phyloP scores from a whole-genome alignment of 176 grass and related monocot genomes.

The Juncus inflexus region DNA sequence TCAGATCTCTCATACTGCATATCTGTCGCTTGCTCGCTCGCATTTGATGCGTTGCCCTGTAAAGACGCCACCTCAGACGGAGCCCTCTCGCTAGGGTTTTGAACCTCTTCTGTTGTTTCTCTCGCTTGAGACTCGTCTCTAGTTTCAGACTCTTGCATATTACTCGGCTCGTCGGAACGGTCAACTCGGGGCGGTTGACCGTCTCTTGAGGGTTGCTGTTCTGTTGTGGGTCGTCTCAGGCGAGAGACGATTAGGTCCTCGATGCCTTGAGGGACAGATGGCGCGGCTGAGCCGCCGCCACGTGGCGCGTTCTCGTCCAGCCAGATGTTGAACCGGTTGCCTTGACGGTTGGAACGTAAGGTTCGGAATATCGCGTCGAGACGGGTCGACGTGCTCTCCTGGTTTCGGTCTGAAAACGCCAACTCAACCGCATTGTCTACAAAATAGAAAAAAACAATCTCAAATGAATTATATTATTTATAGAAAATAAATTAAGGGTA shows the following conservation, averaged over 20 bases:
- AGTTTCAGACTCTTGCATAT: slow-evolving; percentile 49
- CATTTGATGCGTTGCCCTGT: slow-evolving; percentile 54
- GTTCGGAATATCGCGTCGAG: slow-evolving; percentile 94
- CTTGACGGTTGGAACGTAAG: slow-evolving; percentile 72
- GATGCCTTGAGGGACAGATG: slow-evolving; percentile 75
- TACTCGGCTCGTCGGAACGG: slow-evolving; percentile 47
- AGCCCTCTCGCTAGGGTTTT: slow-evolving; percentile 38
- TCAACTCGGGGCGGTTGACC: slow-evolving; percentile 33
- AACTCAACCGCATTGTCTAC: slow-evolving; percentile 81
- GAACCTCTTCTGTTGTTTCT: slow-evolving; percentile 38
- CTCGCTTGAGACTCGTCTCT: slow-evolving; percentile 31
- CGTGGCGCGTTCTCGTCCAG: slow-evolving; percentile 72
- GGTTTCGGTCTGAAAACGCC: slow-evolving; percentile 85
- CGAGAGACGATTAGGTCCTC: slow-evolving; percentile 86
- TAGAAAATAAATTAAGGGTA: neutral
- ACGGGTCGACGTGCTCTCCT: slow-evolving; percentile 81
- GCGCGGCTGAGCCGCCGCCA: slow-evolving; percentile 46
- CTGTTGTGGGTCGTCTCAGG: slow-evolving; percentile 59
- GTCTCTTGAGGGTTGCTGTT: slow-evolving; percentile 49
- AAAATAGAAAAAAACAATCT: slow-evolving; percentile 18
- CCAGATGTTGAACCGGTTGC: slow-evolving; percentile 97
- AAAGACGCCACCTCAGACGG: slow-evolving; percentile 40
- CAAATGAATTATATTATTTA: slow-evolving; percentile 6
- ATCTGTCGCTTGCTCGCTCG: slow-evolving; percentile 68
- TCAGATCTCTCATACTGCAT: slow-evolving; percentile 91